Base-by-base conservation (phyloP, 805 yeast species). In the Yarrowia sp. region DNA sequence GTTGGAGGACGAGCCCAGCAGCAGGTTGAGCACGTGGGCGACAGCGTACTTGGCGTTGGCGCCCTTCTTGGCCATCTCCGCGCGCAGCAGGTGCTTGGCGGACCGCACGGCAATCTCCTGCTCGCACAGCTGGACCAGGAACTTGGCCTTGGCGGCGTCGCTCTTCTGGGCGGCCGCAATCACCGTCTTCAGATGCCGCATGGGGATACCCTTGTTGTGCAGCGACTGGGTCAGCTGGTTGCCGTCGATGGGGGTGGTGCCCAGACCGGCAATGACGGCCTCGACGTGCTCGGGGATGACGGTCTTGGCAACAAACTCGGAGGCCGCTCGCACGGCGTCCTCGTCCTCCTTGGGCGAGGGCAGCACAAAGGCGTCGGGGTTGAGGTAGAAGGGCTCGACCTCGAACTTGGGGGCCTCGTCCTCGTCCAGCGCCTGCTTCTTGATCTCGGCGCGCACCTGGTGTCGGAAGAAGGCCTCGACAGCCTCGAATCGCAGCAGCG, bases 401-500 rank as follows among this genome's bases (percentile, higher is more conserved):
- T 22, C 53, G 22, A 58, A 58, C 41, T 29, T 47, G 22, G 53
- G 38, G 25, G 36, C n/a, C 78, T 62, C 77, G 18, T 76, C 75
- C 63, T 75, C 77, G n/a, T 74, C 75, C 36, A 16, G 33, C 1
- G 32, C 24, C 13, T 73, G 76, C 60, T 74, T 76, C 62, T 82
- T 84, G 42, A 84, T 76, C 68, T 83, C 83, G 1, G 70, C 74
- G 63, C 87, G 81, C 2, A 87, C 80, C 70, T 86, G 83, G 63
- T 83, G 74, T 70, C 82, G 82, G 86, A 94, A 90, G 97, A 97
- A 93, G 68, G 85, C 89, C 67, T 86, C 93, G 51, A 93, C 84
- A 16, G 97, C 94, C 75, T 93, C 98, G 66, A 84, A 85, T 76
- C 98, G 85, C 46, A 93, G 70, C 24, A 88, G 81, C 13, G 88